Conservation (phyloP, 2,329 filamentous ascomycete species). For the Fusarium torreyae region DNA sequence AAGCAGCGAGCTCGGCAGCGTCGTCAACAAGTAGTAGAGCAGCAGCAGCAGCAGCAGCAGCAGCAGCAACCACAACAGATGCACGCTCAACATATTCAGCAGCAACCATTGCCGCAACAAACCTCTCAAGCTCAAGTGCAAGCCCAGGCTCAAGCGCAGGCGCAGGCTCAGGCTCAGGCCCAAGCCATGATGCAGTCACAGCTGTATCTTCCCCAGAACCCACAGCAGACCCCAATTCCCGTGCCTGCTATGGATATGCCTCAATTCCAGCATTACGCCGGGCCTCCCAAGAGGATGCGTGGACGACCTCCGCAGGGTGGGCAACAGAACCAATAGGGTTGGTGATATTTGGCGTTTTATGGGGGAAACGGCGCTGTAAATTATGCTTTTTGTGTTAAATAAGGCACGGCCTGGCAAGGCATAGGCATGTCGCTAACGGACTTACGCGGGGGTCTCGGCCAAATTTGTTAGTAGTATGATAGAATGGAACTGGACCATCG, state of each 20-base stretch:
- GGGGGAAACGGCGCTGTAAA: slow-evolving; percentile 31
- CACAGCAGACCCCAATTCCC: slow-evolving; percentile 48
- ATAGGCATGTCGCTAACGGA: slow-evolving; percentile 32
- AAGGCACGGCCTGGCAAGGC: slow-evolving; percentile 15
- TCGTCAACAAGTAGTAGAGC: slow-evolving; percentile 47
- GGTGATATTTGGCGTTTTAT: slow-evolving; percentile 23
- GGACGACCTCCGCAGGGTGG: slow-evolving; percentile 45
- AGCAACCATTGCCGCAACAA: slow-evolving; percentile 48
- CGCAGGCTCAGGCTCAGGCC: slow-evolving; percentile 47
- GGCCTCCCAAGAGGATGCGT: slow-evolving; percentile 52
- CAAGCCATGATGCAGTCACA: slow-evolving; percentile 50
- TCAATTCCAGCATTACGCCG: slow-evolving; percentile 51
- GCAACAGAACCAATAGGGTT: slow-evolving; percentile 36
- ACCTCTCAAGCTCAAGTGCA: slow-evolving; percentile 47
- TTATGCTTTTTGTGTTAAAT: slow-evolving; percentile 18
- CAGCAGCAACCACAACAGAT: slow-evolving; percentile 46
- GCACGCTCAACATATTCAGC: slow-evolving; percentile 44
- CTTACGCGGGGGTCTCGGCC: slow-evolving; percentile 24
- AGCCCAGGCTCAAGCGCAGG: slow-evolving; percentile 43
- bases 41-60: slow-evolving; percentile 48
- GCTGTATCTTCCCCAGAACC: slow-evolving; percentile 49
- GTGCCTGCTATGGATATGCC: slow-evolving; percentile 50
- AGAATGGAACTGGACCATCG: slow-evolving; percentile 7
- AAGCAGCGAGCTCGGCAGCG: slow-evolving; percentile 48
- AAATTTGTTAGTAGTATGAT: slow-evolving; percentile 41